Conservation (phyloP, 257 asterid species). For the Solanum tarapatanum region DNA sequence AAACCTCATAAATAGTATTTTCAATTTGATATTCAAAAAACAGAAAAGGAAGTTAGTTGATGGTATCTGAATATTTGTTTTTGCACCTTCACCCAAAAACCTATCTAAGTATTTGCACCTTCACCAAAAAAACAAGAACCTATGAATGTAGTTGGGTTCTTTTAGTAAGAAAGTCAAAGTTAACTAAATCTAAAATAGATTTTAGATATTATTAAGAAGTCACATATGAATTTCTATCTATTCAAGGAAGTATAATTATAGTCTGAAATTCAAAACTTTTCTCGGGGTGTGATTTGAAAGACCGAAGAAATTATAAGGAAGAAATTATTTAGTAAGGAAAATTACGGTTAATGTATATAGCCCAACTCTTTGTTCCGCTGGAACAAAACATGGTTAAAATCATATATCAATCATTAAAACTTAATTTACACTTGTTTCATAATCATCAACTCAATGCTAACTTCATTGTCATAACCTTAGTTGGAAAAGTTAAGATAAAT, state of each 20-base stretch:
- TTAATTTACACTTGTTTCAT: neutral
- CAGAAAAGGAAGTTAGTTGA: neutral
- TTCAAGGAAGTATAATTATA: neutral
- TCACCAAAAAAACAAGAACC: neutral
- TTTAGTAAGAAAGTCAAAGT: neutral
- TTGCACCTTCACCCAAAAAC: neutral
- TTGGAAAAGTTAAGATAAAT: neutral
- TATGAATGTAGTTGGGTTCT: neutral
- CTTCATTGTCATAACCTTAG: neutral
- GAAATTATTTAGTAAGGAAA: neutral
- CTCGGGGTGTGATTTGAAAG: neutral
- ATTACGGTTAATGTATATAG: neutral
- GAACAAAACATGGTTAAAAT: neutral
- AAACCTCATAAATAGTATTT: neutral
- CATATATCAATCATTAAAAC: conserved; percentile 11
- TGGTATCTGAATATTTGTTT: neutral
- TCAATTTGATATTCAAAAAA: neutral
- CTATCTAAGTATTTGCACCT: too few species aligned
- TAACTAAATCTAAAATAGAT: too few species aligned
- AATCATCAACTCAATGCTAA: neutral
- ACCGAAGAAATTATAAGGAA: neutral
- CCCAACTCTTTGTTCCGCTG: neutral
- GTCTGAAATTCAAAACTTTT: neutral
- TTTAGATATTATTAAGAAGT: neutral
- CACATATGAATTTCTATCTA: neutral